Conservation (phyloP, 352 stramenopile genomes). For the Phytophthora ramorum region DNA sequence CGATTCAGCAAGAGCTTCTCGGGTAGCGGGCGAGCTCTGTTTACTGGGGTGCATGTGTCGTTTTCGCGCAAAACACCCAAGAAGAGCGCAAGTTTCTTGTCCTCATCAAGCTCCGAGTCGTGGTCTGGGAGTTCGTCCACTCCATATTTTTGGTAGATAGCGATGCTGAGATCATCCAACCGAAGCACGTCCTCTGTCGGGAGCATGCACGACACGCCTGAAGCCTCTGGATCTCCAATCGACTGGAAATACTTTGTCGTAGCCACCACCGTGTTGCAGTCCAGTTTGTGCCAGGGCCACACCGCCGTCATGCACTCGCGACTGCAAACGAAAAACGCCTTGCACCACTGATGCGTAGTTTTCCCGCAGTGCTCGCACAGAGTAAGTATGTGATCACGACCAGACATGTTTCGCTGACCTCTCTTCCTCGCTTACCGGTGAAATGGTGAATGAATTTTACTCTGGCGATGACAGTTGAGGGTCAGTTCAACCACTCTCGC, state of each 20-base stretch:
- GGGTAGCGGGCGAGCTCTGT: constrained; percentile 21
- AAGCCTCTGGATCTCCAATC: not conserved
- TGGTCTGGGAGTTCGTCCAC: constrained; percentile 8
- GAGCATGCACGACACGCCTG: constrained; percentile 5
- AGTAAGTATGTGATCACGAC: not conserved
- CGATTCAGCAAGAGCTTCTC: constrained; percentile 41
- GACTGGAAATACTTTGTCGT: constrained; percentile 14
- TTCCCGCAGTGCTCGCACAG: constrained; percentile 29
- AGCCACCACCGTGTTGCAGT: constrained; percentile 23
- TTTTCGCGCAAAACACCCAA: constrained; percentile 23
- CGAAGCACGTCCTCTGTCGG: constrained; percentile 1
- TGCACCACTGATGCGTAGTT: constrained; percentile 21
- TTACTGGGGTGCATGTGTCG: constrained; percentile 19
- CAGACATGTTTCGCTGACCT: not conserved
- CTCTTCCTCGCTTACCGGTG: not conserved
- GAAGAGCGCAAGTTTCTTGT: constrained; percentile 27
- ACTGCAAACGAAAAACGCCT: constrained; percentile 27
- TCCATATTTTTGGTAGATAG: constrained; percentile 16
- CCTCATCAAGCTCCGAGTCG: constrained; percentile 7
- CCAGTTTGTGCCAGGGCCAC: constrained; percentile 34
- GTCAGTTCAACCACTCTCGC: not conserved
- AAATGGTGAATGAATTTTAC: not conserved
- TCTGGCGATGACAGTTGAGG: not conserved
- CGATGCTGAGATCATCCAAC: constrained; percentile 11
- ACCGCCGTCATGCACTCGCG: constrained; percentile 21